Percentiles rank a stretch among this genome's conserved stretches.
Evolutionary conservation across 2,329 filamentous ascomycete species (phyloP).

Genomic region (Colletotrichum euphorbiae): DNA sequence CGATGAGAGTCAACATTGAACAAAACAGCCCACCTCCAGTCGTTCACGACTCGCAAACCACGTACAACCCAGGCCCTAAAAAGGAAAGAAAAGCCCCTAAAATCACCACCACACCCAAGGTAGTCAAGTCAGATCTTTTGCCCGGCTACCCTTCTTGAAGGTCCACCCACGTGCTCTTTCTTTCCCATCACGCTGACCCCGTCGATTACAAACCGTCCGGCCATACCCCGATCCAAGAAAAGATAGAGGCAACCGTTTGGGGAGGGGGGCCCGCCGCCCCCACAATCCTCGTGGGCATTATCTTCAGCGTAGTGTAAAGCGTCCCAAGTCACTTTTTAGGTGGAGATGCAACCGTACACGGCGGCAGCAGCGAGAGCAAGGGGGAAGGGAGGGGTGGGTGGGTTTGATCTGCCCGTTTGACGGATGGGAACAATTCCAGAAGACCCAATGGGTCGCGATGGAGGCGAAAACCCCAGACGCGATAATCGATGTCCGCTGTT

Average conservation of each 20-base stretch:
- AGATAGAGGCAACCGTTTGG: not conserved
- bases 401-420: not conserved
- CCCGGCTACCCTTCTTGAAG: not conserved
- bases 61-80: not conserved
- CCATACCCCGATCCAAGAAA: not conserved
- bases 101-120: no score
- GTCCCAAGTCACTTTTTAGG: not conserved
- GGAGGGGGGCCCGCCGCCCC: not conserved
- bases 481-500: no score
- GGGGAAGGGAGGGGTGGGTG: no score
- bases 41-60: not conserved
- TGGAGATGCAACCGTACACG: not conserved
- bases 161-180: not conserved
- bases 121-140: no score
- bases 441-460: not conserved
- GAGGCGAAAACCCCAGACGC: no score
- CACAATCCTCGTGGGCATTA: not conserved
- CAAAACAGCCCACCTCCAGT: not conserved
- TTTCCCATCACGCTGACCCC: not conserved
- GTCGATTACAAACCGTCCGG: not conserved
- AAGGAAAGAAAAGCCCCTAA: not conserved
- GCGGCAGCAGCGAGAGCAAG: no score
- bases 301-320: slow-evolving; percentile 1
- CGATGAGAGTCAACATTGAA: not conserved
- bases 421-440: not conserved